Base-by-base conservation (phyloP, 805 yeast genomes). In the Trichomonascus vanleenenianus region DNA sequence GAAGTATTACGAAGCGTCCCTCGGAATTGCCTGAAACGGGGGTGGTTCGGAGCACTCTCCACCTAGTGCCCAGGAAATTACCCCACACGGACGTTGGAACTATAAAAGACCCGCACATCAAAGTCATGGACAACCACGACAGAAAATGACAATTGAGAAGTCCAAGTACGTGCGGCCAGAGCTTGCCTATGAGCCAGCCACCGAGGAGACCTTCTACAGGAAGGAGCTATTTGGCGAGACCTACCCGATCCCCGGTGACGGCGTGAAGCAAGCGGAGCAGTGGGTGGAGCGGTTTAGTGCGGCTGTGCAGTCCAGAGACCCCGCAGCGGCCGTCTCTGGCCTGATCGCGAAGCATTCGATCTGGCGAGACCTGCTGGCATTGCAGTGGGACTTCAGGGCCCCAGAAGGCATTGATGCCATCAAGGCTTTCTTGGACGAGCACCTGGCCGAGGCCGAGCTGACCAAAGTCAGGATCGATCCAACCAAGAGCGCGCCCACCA, bases 351-450 rank as follows among this genome's bases (percentile, higher is more conserved):
- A 34, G 14, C 19, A 14, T 10, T 10, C 19, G 7, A 34, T 34
- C 16, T 34, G 38, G 38, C 19, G 38, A 14, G 38, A 34, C 10
- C 22, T 34, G 16, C 16, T 34, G 20, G 38, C 22, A 10, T 34
- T 34, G 38, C 38, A 34, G 15, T 34, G 38, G 38, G 38, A 34
- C 14, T 34, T 34, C 22, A 14, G 38, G 20, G 14, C 38, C 16
- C 20, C 16, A 9, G 38, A 34, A 4, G 38, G 38, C 3, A 14
- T 10, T 18, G 11, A 10, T 10, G 12, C 14, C 20, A 34, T 34
- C 20, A n/a, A 4, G 4, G 20, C 14, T 7, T 16, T 34, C 5
- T 16, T 34, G 11, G 38, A 14, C 11, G 38, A 34, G 12, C 38
- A 16, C 12, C 16, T 34, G 38, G 38, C 38, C 20, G 15, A 34